These are phyloP conservation scores for Cubamyces sp. DNA, from an alignment of 768 basidiomycete species.

Conservation along the genomic window DNA sequence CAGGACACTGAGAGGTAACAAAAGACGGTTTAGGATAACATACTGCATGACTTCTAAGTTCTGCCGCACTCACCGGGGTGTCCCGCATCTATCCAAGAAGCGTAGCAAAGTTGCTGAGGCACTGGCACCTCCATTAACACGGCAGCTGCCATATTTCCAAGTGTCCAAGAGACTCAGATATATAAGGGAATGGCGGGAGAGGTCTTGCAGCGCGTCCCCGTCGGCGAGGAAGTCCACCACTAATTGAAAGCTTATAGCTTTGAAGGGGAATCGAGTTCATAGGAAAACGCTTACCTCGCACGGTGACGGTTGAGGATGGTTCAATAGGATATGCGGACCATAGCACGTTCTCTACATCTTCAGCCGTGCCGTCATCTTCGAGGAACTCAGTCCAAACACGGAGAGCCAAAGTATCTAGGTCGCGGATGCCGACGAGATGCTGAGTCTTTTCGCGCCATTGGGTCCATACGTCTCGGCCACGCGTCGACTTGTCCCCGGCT, in stretches of 20 bases:
- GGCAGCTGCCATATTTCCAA: conserved; percentile 45
- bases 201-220: conserved; percentile 37
- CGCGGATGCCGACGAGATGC: conserved; percentile 31
- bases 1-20: conserved; percentile 38
- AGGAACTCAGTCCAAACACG: conserved; percentile 50
- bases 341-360: conserved; percentile 51
- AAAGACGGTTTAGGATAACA: not conserved
- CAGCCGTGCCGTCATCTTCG: conserved; percentile 40
- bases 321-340: conserved; percentile 50
- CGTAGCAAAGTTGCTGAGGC: conserved; percentile 20
- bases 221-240: conserved; percentile 48
- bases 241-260: conserved; percentile 24
- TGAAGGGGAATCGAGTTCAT: not conserved
- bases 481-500: not conserved
- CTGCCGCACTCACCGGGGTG: conserved; percentile 46
- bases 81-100: conserved; percentile 44
- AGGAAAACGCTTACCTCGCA: conserved; percentile 30
- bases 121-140: not conserved
- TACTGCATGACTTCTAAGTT: not conserved
- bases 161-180: conserved; percentile 41
- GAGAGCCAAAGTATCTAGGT: conserved; percentile 40
- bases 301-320: conserved; percentile 23
- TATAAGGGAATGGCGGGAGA: conserved; percentile 47
- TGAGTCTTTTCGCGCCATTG: conserved; percentile 42
- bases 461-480: conserved; percentile 45